Percentiles rank a stretch among this genome's conserved stretches.
Conservation (phyloP, 2,329 filamentous ascomycete species). For the Cryphonectria naterciae region DNA sequence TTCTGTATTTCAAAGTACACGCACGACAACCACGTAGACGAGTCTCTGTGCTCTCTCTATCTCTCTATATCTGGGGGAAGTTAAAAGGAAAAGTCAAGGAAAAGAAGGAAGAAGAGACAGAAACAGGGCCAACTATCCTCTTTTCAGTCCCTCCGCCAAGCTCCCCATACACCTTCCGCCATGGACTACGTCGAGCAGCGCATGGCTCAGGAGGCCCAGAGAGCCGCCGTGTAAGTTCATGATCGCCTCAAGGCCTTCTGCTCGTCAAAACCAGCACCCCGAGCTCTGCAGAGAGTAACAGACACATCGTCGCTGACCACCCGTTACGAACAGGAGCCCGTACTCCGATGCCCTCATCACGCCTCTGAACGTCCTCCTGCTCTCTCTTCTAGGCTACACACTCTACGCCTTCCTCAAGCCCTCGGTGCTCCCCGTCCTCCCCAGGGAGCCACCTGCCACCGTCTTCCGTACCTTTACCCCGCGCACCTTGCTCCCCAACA, state of each 20-base stretch:
- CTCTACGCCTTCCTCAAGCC: slow-evolving; percentile 60
- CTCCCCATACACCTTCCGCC: background rate
- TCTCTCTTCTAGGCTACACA: slow-evolving; percentile 60
- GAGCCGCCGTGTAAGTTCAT: slow-evolving; percentile 35
- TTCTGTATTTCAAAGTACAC: background rate
- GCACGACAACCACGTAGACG: background rate
- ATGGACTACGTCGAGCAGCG: slow-evolving; percentile 65
- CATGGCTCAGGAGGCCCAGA: slow-evolving; percentile 57
- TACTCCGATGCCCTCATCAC: slow-evolving; percentile 54
- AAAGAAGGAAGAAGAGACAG: background rate
- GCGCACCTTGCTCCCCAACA: slow-evolving; percentile 80
- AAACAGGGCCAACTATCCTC: background rate
- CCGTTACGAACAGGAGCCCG: slow-evolving; percentile 9
- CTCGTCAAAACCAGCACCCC: too few relatives aligned
- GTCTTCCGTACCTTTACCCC: slow-evolving; percentile 76
- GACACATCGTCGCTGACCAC: slow-evolving; percentile 1
- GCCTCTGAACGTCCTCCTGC: slow-evolving; percentile 66
- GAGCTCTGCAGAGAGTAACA: background rate
- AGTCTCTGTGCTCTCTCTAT: background rate
- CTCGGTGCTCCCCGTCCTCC: slow-evolving; percentile 49
- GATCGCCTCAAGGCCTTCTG: background rate
- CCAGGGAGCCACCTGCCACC: slow-evolving; percentile 58
- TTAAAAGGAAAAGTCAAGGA: background rate
- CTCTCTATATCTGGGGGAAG: background rate
- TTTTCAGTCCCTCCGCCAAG: background rate